Percentiles rank a stretch among this genome's conserved stretches.
phyloP scores from a whole-genome alignment of 2,329 filamentous ascomycete genomes.

The Colletotrichum gloeosporioides region DNA sequence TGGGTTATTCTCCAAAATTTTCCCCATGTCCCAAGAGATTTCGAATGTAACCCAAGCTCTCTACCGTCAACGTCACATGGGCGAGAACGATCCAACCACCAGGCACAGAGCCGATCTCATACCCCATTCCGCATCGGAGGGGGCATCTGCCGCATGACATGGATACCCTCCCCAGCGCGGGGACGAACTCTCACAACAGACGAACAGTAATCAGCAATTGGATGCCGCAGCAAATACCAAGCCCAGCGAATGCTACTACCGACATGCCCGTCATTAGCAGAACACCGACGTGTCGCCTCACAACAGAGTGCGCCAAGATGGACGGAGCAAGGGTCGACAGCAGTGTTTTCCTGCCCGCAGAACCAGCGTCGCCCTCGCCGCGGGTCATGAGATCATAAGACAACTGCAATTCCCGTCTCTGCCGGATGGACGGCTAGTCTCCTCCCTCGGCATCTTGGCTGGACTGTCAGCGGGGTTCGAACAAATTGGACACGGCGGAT shows the following conservation, averaged over 20 bases:
- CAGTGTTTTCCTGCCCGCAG: not conserved
- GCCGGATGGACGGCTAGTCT: not conserved
- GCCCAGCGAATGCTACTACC: not conserved
- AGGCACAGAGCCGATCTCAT: not conserved
- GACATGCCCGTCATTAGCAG: not conserved
- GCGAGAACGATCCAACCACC: not conserved
- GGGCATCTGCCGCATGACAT: not conserved
- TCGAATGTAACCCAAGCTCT: constrained; percentile 2
- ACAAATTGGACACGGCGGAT: not conserved
- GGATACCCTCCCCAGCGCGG: not conserved
- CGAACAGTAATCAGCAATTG: not conserved
- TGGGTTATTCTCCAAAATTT: not conserved
- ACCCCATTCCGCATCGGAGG: constrained; percentile 1
- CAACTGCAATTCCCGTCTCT: not conserved
- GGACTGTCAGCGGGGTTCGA: not conserved
- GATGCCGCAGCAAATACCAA: not conserved
- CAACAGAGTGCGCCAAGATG: constrained; percentile 5
- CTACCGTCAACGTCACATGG: not conserved
- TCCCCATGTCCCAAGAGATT: constrained; percentile 12
- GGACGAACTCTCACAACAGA: not conserved
- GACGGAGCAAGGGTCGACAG: not conserved
- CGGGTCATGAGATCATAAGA: constrained; percentile 7
- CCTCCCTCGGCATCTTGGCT: constrained; percentile 12
- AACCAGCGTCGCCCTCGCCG: not conserved
- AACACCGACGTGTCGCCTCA: not conserved